phyloP scores from a whole-genome alignment of 306 rosid genomes.

The Fragaria vesca region DNA sequence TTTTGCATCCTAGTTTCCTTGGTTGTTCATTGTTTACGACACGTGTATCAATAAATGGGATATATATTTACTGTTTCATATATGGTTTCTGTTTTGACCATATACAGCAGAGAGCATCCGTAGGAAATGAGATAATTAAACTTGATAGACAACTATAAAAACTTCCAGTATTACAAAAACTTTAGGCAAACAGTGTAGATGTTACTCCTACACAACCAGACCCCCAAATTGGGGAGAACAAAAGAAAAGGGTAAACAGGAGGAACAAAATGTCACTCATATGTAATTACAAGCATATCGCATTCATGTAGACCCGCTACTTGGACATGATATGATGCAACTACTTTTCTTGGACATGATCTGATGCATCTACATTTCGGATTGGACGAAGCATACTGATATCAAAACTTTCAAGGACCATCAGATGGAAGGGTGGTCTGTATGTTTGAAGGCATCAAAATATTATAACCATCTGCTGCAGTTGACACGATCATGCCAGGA shows the following conservation, averaged over 20 bases:
- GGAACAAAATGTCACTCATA: background rate
- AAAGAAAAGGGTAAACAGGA: background rate
- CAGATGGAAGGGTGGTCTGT: constrained; percentile 69
- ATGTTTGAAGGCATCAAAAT: constrained; percentile 93
- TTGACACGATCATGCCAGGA: constrained; percentile 95
- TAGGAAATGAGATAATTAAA: background rate
- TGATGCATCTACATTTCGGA: background rate
- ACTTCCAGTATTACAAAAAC: background rate
- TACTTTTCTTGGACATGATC: constrained; percentile 1
- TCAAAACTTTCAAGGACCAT: constrained; percentile 36
- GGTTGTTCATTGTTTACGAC: no score
- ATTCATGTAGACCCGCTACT: background rate
- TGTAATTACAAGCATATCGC: background rate
- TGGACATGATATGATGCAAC: background rate
- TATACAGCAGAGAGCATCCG: background rate
- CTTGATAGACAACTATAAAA: background rate
- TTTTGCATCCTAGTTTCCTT: background rate
- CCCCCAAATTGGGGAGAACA: background rate
- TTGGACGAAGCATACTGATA: background rate
- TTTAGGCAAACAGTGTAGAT: background rate
- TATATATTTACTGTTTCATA: background rate
- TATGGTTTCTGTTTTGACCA: background rate
- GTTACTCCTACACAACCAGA: background rate
- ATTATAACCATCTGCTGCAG: constrained; percentile 90
- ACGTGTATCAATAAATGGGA: background rate